Base-by-base conservation (phyloP, 495 filamentous ascomycete species). In the Podospora appendiculata region DNA sequence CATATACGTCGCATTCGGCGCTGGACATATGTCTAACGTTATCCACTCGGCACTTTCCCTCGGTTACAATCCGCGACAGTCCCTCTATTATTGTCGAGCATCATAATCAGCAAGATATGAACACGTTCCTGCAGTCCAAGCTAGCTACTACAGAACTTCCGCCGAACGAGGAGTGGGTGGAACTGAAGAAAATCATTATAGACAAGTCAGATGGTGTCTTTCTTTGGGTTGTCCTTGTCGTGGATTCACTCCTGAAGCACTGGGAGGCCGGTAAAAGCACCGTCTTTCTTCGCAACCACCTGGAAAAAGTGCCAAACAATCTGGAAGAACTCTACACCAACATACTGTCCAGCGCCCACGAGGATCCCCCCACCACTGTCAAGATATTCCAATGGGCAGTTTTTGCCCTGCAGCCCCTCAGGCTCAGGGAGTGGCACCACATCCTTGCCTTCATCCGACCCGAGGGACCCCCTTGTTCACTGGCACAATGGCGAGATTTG, bases 351-450 rank as follows among this genome's bases (percentile, higher is more conserved):
- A n/a, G 6, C 2, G 4, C 39, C 4, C 46, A 14, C 19, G 39
- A 48, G 25, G 33, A 36, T 1, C 14, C 39, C 33, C 9, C 11
- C 2, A 10, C 34, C 6, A 51, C 54, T 2, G 6, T 48, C 7
- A 34, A 47, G 42, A 16, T 61, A 16, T 61, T 61, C 39, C 48
- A 51, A 25, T 61, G 59, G 59, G 44, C 51, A 4, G 34, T 50
- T 11, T 45, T 59, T 0, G 14, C 52, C 5, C 19, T 33, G 6
- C 44, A 41, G 14, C 55, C 55, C 1, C 40, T 61, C 6, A 55
- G 55, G 9, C 51, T 61, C 19, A 13, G 43, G 11, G 58, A 61
- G 47, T 61, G 58, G 58, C 48, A 52, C 16, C 58, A 61, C 45
- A 54, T 56, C 19, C 4, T 61, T 44, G 55, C 55, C 13, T 61